These are phyloP conservation scores for Pyricularia sp. DNA, from an alignment of 2,329 filamentous ascomycete genomes.

Conservation along the genomic window DNA sequence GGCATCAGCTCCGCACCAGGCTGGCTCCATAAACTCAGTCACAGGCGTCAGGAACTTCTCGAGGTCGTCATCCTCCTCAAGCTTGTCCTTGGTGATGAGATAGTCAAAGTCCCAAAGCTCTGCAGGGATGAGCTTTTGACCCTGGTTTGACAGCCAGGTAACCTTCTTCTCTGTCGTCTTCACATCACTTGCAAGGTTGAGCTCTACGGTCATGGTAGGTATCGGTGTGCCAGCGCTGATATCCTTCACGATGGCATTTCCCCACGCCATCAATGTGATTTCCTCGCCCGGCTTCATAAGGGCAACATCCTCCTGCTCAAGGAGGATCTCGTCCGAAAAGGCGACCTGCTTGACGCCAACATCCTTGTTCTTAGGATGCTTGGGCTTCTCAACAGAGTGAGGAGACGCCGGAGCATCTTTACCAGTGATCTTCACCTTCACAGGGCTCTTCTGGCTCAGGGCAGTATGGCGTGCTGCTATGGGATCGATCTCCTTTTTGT, in stretches of 20 bases:
- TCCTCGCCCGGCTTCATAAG: constrained; percentile 76
- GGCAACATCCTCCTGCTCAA: constrained; percentile 80
- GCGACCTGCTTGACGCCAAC: constrained; percentile 77
- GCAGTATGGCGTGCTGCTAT: constrained; percentile 62
- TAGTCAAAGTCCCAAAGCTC: constrained; percentile 93
- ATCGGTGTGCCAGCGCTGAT: constrained; percentile 48
- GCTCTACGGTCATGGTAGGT: constrained; percentile 61
- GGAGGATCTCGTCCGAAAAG: constrained; percentile 59
- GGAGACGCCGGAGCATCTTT: constrained; percentile 50
- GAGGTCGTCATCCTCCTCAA: constrained; percentile 75
- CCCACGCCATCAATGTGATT: constrained; percentile 95
- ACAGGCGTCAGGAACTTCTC: constrained; percentile 71
- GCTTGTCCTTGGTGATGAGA: constrained; percentile 86
- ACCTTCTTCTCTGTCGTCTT: constrained; percentile 96
- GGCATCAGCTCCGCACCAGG: constrained; percentile 71
- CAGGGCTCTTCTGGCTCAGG: constrained; percentile 55
- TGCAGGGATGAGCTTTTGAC: constrained; percentile 64
- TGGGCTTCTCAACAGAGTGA: constrained; percentile 62
- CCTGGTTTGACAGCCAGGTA: constrained; percentile 73
- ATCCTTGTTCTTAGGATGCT: constrained; percentile 79
- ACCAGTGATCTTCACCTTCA: constrained; percentile 57
- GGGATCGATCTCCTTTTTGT: constrained; percentile 75
- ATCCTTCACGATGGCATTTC: constrained; percentile 68
- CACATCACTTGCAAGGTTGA: constrained; percentile 87
- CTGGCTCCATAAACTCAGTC: constrained; percentile 62